phyloP scores from a whole-genome alignment of 345 rosid species.

The Eucalyptus polybractea region DNA sequence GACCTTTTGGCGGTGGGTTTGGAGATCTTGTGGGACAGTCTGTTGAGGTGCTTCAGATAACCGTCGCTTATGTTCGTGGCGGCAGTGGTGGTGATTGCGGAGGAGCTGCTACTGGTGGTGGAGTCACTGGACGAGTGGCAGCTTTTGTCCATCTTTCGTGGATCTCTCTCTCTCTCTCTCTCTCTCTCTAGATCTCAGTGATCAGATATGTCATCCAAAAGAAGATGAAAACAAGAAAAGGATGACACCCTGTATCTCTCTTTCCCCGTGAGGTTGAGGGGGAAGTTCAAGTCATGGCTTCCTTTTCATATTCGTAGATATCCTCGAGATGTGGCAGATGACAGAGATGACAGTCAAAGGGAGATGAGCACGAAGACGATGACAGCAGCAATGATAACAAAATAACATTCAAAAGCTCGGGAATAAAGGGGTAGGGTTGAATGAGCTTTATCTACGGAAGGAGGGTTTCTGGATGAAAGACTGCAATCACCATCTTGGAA shows the following conservation, averaged over 20 bases:
- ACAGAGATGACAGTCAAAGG: not conserved
- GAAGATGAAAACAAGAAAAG: not conserved
- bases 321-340: not conserved
- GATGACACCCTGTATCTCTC: not conserved
- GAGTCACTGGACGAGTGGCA: conserved; percentile 38
- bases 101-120: conserved; percentile 6
- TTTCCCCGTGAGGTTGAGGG: not conserved
- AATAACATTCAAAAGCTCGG: not conserved
- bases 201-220: not conserved
- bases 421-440: not conserved
- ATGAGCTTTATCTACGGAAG: not conserved
- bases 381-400: not conserved
- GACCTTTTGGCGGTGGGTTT: conserved; percentile 36
- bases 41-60: conserved; percentile 61
- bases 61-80: conserved; percentile 3
- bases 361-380: not conserved
- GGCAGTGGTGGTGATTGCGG: not conserved
- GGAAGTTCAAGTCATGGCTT: not conserved
- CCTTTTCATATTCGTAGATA: not conserved
- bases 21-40: conserved; percentile 73
- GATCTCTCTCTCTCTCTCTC: not conserved
- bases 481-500: not conserved
- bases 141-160: conserved; percentile 40
- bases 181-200: not conserved
- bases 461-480: not conserved